Conservation (phyloP, 345 rosid species). For the Bruguiera sexangula region DNA sequence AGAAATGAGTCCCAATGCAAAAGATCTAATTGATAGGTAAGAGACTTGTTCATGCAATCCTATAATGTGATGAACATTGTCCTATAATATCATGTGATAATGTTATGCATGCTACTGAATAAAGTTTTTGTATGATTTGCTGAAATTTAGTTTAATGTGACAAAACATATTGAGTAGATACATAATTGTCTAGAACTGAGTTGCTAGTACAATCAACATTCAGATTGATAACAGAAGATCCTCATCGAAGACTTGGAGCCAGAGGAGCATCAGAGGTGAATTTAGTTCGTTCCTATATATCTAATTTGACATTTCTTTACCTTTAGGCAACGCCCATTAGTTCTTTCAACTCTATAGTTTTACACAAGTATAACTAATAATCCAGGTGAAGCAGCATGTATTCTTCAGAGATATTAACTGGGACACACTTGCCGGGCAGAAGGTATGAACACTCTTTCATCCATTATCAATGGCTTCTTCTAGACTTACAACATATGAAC, state of each 20-base stretch:
- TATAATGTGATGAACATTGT: too few species aligned
- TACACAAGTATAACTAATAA: slow-evolving; percentile 12
- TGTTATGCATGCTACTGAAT: too few species aligned
- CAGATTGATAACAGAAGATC: slow-evolving; percentile 96
- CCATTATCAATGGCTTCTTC: neutral
- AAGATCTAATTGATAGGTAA: slow-evolving; percentile 81
- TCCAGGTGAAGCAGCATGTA: slow-evolving; percentile 86
- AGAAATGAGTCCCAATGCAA: slow-evolving; percentile 84
- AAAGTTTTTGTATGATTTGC: neutral
- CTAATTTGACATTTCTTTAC: slow-evolving; percentile 4
- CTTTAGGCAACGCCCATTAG: neutral
- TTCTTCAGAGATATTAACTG: slow-evolving; percentile 95
- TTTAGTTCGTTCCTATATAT: slow-evolving; percentile 12
- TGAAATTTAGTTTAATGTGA: neutral
- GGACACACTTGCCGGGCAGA: slow-evolving; percentile 98
- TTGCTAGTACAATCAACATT: slow-evolving; percentile 17
- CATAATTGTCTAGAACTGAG: neutral
- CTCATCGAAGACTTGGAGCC: slow-evolving; percentile 94
- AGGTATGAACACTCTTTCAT: slow-evolving; percentile 41
- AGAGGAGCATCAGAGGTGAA: slow-evolving; percentile 92
- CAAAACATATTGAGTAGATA: neutral
- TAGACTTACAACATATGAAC: neutral
- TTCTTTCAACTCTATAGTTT: slow-evolving; percentile 6
- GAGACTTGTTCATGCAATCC: too few species aligned
- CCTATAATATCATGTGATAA: too few species aligned